Conservation (phyloP, 2,329 filamentous ascomycete genomes). For the Aspergillus intermedius region DNA sequence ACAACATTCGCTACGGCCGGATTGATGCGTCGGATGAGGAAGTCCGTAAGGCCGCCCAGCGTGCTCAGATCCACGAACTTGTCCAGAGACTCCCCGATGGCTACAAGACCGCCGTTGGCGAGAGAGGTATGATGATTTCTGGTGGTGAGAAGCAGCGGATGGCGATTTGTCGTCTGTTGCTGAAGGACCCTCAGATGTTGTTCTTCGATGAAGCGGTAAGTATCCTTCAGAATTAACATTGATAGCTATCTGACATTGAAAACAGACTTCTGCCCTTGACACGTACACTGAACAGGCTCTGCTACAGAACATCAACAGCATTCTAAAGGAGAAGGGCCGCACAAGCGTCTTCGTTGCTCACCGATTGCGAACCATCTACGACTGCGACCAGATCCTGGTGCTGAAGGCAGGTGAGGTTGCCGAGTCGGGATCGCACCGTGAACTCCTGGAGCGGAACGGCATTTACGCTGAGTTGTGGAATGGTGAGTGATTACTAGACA, state of each 20-base stretch:
- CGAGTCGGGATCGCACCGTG: slow-evolving; percentile 79
- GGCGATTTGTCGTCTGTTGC: slow-evolving; percentile 71
- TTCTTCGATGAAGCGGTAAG: slow-evolving; percentile 87
- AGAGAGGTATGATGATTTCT: slow-evolving; percentile 93
- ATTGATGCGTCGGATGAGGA: slow-evolving; percentile 67
- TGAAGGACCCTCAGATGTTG: slow-evolving; percentile 82
- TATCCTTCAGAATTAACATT: slow-evolving; percentile 9
- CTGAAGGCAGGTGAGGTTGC: slow-evolving; percentile 76
- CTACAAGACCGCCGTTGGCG: slow-evolving; percentile 85
- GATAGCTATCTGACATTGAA: background rate
- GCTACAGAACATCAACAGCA: slow-evolving; percentile 86
- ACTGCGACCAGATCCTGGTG: slow-evolving; percentile 89
- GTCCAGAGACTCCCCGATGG: slow-evolving; percentile 76
- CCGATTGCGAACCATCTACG: slow-evolving; percentile 84
- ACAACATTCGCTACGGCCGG: slow-evolving; percentile 91
- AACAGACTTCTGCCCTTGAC: slow-evolving; percentile 72
- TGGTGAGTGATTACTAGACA: slow-evolving; percentile 47
- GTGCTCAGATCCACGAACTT: slow-evolving; percentile 79
- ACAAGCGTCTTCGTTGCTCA: slow-evolving; percentile 96
- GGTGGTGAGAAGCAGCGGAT: slow-evolving; percentile 90
- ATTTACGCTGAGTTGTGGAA: slow-evolving; percentile 90
- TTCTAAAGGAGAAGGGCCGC: slow-evolving; percentile 76
- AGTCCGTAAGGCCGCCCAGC: slow-evolving; percentile 69
- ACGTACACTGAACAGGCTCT: slow-evolving; percentile 90
- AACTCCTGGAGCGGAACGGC: slow-evolving; percentile 65